phyloP scores from a whole-genome alignment of 371 early-diverging fungal species.

The Mortierella sp. region DNA sequence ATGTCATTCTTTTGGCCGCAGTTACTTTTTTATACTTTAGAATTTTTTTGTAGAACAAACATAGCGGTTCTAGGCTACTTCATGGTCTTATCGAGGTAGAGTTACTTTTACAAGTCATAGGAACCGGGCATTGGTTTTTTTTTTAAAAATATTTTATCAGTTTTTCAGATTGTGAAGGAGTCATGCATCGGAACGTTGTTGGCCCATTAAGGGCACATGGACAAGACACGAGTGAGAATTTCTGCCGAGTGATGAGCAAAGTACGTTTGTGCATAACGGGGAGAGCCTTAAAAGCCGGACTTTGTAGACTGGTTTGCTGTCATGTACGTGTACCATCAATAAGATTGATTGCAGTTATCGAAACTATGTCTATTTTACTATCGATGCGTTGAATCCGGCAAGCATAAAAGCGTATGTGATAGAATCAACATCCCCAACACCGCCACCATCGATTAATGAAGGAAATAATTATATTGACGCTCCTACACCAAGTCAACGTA shows the following conservation, averaged over 20 bases:
- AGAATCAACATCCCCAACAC: slow-evolving; percentile 10
- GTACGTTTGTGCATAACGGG: slow-evolving; percentile 6
- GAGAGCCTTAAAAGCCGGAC: slow-evolving; percentile 5
- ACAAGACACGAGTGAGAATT: slow-evolving; percentile 4
- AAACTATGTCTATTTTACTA: slow-evolving; percentile 36
- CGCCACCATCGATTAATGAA: slow-evolving; percentile 12
- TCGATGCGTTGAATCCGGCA: not conserved
- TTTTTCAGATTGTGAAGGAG: slow-evolving; percentile 11
- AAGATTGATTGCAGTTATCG: too few relatives aligned
- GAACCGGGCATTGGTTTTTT: too few relatives aligned
- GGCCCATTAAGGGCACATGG: slow-evolving; percentile 11
- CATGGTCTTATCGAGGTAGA: too few relatives aligned
- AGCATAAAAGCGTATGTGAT: slow-evolving; percentile 4
- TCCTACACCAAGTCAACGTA: slow-evolving; percentile 31
- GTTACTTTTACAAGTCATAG: too few relatives aligned
- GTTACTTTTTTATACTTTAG: too few relatives aligned
- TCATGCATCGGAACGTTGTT: slow-evolving; percentile 16
- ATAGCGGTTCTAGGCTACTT: too few relatives aligned
- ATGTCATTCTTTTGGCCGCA: too few relatives aligned
- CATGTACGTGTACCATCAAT: too few relatives aligned
- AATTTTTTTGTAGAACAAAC: too few relatives aligned
- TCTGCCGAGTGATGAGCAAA: not conserved
- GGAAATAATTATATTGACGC: slow-evolving; percentile 6
- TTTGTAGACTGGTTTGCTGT: not conserved
- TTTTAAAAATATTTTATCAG: too few relatives aligned